These are phyloP conservation scores for Avicennia marina DNA, from an alignment of 257 asterid genomes.

Conservation along the genomic window DNA sequence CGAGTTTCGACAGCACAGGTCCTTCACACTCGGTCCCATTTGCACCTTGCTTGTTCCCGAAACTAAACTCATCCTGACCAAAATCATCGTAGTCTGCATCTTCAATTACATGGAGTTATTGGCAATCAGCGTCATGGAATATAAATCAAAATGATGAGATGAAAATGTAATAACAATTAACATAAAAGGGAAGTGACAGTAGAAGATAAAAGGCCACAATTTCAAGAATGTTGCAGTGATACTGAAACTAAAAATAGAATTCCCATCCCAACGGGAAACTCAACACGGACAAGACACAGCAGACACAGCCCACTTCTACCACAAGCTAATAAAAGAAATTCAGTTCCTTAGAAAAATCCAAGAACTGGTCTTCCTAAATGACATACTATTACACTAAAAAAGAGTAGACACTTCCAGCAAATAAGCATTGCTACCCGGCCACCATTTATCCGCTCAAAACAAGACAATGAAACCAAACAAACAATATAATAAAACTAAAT, in stretches of 20 bases:
- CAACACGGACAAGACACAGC: conserved; percentile 17
- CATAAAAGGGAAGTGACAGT: conserved; percentile 19
- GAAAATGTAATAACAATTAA: neutral
- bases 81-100: conserved; percentile 75
- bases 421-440: too few species aligned
- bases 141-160: neutral
- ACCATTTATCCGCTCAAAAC: conserved; percentile 18
- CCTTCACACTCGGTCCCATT: conserved; percentile 39
- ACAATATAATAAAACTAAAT: too few species aligned
- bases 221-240: conserved; percentile 21
- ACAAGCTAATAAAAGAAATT: conserved; percentile 21
- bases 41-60: conserved; percentile 37
- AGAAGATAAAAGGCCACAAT: conserved; percentile 47
- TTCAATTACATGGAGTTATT: neutral
- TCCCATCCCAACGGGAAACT: too few species aligned
- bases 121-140: too few species aligned
- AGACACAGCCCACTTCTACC: conserved; percentile 22
- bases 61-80: conserved; percentile 56
- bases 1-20: conserved; percentile 75
- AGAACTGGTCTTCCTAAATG: conserved; percentile 16
- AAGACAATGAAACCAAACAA: conserved; percentile 13
- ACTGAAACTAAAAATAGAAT: conserved; percentile 26
- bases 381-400: conserved; percentile 9
- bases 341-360: too few species aligned
- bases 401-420: too few species aligned